Conservation (phyloP, 2,329 filamentous ascomycete species). For the Penicillium sp. region DNA sequence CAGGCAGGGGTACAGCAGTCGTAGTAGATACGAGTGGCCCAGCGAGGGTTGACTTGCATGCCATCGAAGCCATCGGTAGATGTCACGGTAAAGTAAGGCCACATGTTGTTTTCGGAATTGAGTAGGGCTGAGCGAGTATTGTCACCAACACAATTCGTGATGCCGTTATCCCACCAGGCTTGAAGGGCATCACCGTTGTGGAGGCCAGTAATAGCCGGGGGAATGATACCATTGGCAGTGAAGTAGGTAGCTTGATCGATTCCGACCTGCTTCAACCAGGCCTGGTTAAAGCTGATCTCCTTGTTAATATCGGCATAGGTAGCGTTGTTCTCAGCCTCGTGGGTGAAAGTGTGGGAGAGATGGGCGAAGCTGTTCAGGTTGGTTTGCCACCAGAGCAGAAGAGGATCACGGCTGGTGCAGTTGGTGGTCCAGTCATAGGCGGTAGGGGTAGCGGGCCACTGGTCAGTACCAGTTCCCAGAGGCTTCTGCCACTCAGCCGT, state of each 20-base stretch:
- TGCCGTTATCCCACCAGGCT: conserved; percentile 62
- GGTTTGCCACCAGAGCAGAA: conserved; percentile 57
- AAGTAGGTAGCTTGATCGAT: conserved; percentile 49
- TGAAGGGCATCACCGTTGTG: conserved; percentile 64
- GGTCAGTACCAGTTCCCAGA: conserved; percentile 50
- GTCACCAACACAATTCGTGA: conserved; percentile 62
- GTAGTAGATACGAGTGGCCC: conserved; percentile 64
- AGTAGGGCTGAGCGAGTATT: conserved; percentile 59
- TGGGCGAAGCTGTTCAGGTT: conserved; percentile 58
- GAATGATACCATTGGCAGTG: conserved; percentile 58
- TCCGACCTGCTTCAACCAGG: conserved; percentile 57
- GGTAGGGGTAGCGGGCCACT: conserved; percentile 50
- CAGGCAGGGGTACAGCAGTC: conserved; percentile 61
- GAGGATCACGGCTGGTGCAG: conserved; percentile 52
- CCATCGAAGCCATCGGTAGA: conserved; percentile 56
- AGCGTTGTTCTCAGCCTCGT: conserved; percentile 59
- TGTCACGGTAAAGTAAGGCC: conserved; percentile 56
- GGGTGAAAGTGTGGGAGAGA: conserved; percentile 64
- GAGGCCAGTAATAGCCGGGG: conserved; percentile 63
- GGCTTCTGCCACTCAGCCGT: conserved; percentile 53
- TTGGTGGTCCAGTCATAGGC: conserved; percentile 50
- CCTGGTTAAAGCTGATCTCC: conserved; percentile 62
- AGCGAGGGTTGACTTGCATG: conserved; percentile 59
- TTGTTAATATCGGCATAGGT: conserved; percentile 58
- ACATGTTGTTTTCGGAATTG: conserved; percentile 55